Percentiles rank a stretch among this genome's conserved stretches.
These are phyloP conservation scores for Terfezia claveryi DNA, from an alignment of 495 filamentous ascomycete species.

Conservation along the genomic window DNA sequence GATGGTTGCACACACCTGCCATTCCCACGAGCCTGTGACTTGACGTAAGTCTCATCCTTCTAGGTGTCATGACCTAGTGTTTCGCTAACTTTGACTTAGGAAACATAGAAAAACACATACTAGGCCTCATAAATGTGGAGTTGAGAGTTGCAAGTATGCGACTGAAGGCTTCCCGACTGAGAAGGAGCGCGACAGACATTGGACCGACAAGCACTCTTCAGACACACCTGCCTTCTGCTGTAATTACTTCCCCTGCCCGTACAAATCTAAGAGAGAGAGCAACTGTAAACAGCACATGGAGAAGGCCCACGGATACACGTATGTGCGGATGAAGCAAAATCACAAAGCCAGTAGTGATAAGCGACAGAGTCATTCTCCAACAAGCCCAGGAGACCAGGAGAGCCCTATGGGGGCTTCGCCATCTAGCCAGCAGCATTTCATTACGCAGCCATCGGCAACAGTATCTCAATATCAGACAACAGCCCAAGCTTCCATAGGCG, in stretches of 20 bases:
- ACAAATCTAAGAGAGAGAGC: conserved; percentile 84
- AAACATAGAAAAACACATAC: conserved; percentile 97
- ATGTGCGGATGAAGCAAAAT: conserved; percentile 81
- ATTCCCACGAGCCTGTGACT: conserved; percentile 14
- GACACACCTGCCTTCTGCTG: conserved; percentile 52
- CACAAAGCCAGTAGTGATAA: conserved; percentile 7
- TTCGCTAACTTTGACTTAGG: conserved; percentile 30
- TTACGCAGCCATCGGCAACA: too few relatives aligned
- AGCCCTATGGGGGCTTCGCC: too few relatives aligned
- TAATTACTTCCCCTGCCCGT: conserved; percentile 64
- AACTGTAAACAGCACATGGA: conserved; percentile 99
- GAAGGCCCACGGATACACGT: conserved; percentile 78
- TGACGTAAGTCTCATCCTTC: conserved; percentile 7
- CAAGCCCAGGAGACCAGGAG: too few relatives aligned
- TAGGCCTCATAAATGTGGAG: conserved; percentile 79
- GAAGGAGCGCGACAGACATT: conserved; percentile 86
- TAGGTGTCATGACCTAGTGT: conserved; percentile 29
- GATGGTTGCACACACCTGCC: neutral
- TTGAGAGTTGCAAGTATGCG: conserved; percentile 62
- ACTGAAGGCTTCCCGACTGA: conserved; percentile 84
- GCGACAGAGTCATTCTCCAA: too few relatives aligned
- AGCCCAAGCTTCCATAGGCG: too few relatives aligned
- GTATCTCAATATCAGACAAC: too few relatives aligned
- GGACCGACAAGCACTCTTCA: conserved; percentile 89
- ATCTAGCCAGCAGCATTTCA: too few relatives aligned